phyloP scores from a whole-genome alignment of 2,329 filamentous ascomycete species.

The Cladosporium sp. region DNA sequence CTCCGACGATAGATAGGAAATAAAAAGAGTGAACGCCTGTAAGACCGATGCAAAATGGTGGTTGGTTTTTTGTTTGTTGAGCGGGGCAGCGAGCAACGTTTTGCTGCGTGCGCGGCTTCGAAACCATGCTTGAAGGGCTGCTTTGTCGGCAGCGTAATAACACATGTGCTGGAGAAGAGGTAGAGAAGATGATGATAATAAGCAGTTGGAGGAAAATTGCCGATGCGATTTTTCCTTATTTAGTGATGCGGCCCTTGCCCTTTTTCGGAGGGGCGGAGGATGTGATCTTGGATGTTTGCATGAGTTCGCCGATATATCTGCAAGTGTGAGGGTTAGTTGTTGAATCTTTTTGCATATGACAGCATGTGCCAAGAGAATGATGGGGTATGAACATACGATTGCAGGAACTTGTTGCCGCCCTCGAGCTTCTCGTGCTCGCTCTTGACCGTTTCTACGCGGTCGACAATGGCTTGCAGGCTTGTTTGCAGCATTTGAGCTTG shows the following conservation, averaged over 20 bases:
- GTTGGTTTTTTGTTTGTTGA: no score
- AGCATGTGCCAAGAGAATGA: not conserved
- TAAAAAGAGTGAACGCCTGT: not conserved
- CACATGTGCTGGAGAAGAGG: conserved; percentile 8
- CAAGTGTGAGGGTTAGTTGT: conserved; percentile 7
- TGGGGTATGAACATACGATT: conserved; percentile 46
- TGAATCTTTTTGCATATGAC: not conserved
- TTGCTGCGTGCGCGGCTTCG: no score
- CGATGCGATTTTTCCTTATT: conserved; percentile 26
- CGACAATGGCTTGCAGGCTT: conserved; percentile 81
- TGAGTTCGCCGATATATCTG: conserved; percentile 95
- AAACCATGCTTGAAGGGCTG: conserved; percentile 8
- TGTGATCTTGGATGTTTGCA: conserved; percentile 66
- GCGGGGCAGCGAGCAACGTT: no score
- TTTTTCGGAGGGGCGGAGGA: conserved; percentile 48
- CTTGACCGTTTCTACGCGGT: conserved; percentile 90
- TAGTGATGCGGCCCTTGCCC: conserved; percentile 31
- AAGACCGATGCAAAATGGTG: not conserved
- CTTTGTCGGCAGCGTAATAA: conserved; percentile 7
- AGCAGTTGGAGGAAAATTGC: not conserved
- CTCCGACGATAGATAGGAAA: not conserved
- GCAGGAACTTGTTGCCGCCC: conserved; percentile 92
- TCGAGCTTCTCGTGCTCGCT: conserved; percentile 95
- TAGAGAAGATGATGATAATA: no score
- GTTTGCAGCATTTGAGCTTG: conserved; percentile 86